Evolutionary conservation across 2,329 filamentous ascomycete species (phyloP).

Genomic region (Penicillium sp.): DNA sequence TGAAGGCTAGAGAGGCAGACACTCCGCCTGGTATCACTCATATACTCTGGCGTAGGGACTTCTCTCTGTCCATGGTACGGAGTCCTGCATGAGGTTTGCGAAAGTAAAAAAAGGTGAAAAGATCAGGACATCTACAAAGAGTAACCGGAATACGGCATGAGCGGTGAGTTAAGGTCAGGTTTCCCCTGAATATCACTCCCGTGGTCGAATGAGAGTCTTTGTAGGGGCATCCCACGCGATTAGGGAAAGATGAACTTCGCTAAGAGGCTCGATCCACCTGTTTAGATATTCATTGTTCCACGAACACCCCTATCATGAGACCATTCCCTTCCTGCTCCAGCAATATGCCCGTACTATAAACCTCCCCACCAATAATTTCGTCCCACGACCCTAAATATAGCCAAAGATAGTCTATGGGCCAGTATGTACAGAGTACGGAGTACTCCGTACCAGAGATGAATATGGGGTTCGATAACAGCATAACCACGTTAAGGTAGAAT

Average conservation of each 20-base stretch:
- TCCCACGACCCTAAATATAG: constrained; percentile 3
- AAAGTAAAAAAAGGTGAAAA: background rate
- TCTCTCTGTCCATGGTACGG: background rate
- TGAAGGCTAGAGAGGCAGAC: background rate
- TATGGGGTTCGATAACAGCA: constrained; percentile 9
- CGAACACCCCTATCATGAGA: constrained; percentile 8
- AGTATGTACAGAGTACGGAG: too few species aligned
- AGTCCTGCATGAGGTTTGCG: background rate
- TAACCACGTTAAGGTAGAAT: constrained; percentile 6
- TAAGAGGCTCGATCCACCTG: constrained; percentile 1
- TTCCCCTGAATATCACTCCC: background rate
- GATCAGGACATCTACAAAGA: background rate
- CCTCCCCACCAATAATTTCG: constrained; percentile 9
- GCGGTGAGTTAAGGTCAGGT: background rate
- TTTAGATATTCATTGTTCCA: background rate
- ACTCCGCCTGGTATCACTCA: background rate
- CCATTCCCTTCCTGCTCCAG: too few species aligned
- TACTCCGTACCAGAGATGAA: background rate
- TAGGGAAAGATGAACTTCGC: constrained; percentile 6
- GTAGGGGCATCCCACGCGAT: background rate
- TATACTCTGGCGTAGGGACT: too few species aligned
- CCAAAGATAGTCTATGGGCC: constrained; percentile 10
- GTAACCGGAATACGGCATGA: background rate
- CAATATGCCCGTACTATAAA: background rate
- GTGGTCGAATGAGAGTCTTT: background rate